Conservation (phyloP, 768 basidiomycete species). For the Termitomyces sp. region DNA sequence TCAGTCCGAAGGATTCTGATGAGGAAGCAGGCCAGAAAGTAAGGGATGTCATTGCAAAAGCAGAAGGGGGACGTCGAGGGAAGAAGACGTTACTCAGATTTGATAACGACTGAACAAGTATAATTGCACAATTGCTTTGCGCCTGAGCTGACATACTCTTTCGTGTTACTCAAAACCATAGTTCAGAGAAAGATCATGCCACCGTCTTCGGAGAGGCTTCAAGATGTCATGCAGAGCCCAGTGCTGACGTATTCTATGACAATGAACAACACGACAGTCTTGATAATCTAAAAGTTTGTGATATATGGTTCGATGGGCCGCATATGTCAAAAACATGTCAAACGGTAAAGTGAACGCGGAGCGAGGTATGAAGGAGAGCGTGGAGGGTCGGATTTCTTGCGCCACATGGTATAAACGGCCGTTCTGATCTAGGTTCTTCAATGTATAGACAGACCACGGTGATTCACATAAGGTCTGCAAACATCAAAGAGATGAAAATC, state of each 20-base stretch:
- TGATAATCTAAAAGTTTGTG: too few relatives aligned
- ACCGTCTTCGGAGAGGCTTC: neutral
- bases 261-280: too few relatives aligned
- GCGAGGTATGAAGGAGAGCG: neutral
- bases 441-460: neutral
- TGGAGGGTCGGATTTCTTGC: neutral
- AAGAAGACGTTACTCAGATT: conserved; percentile 43
- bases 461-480: neutral
- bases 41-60: conserved; percentile 42
- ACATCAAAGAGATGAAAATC: neutral
- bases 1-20: conserved; percentile 37
- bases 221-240: neutral
- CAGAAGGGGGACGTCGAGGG: conserved; percentile 34
- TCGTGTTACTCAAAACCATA: neutral
- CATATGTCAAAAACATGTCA: neutral
- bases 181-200: neutral
- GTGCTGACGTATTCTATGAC: neutral
- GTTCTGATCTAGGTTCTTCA: neutral
- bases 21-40: conserved; percentile 42
- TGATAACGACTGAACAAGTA: conserved; percentile 20
- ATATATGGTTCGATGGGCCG: too few relatives aligned
- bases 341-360: too few relatives aligned
- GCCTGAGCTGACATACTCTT: neutral
- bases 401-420: neutral
- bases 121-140: too few relatives aligned